Evolutionary conservation across 2,329 filamentous ascomycete species (phyloP).

Genomic region (Paramyrothecium roridum): DNA sequence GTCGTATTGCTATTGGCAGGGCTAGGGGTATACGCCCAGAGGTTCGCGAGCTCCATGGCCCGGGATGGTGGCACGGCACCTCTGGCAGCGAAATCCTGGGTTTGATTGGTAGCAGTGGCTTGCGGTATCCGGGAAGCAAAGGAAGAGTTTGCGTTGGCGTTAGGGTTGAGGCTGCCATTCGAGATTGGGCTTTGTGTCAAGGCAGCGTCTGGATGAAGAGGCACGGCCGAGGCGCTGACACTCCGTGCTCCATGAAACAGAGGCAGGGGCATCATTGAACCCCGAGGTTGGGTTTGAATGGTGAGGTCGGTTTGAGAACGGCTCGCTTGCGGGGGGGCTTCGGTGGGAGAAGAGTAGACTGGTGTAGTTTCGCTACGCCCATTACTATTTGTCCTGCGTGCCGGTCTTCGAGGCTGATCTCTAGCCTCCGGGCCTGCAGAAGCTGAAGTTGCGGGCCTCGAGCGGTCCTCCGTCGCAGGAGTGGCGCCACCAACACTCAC

Average conservation of each 20-base stretch:
- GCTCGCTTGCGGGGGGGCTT: slow-evolving; percentile 45
- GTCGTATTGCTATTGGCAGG: slow-evolving; percentile 26
- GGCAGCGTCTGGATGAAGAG: slow-evolving; percentile 4
- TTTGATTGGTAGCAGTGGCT: slow-evolving; percentile 8
- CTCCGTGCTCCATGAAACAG: slow-evolving; percentile 40
- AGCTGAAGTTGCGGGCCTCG: slow-evolving; percentile 42
- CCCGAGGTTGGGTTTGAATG: slow-evolving; percentile 36
- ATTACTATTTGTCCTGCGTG: slow-evolving; percentile 51
- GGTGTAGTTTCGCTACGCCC: slow-evolving; percentile 54
- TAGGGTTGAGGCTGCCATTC: slow-evolving; percentile 12
- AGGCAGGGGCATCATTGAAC: slow-evolving; percentile 33
- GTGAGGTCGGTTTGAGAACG: slow-evolving; percentile 65
- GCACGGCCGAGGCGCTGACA: slow-evolving; percentile 31
- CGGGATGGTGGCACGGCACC: slow-evolving; percentile 23
- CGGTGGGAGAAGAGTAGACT: slow-evolving; percentile 34
- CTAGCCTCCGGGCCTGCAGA: slow-evolving; percentile 26
- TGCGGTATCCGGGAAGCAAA: slow-evolving; percentile 34
- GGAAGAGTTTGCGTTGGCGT: slow-evolving; percentile 22
- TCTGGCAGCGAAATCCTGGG: slow-evolving; percentile 12
- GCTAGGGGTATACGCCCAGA: slow-evolving; percentile 26
- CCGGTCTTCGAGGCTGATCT: slow-evolving; percentile 23
- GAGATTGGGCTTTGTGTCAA: slow-evolving; percentile 15
- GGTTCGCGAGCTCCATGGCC: slow-evolving; percentile 37
- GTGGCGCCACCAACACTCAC: background rate
- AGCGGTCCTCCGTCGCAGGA: slow-evolving; percentile 41